Percentiles rank a stretch among this genome's conserved stretches.
phyloP scores from a whole-genome alignment of 306 rosid genomes.

The Boehmeria nivea region DNA sequence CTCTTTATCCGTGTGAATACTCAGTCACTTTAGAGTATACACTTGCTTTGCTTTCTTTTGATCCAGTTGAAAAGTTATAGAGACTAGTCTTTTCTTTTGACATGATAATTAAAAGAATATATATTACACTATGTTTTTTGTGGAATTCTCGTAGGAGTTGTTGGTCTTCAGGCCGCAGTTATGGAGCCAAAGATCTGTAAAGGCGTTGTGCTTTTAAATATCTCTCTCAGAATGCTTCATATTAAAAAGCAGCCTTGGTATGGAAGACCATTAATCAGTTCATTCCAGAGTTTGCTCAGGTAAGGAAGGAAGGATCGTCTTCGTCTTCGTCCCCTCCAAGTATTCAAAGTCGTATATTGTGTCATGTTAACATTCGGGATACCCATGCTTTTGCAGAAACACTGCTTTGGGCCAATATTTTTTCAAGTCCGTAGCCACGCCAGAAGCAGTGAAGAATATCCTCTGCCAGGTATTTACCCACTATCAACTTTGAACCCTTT shows the following conservation, averaged over 20 bases:
- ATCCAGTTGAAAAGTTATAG: too few relatives aligned
- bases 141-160: slow-evolving; percentile 63
- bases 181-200: slow-evolving; percentile 60
- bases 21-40: too few relatives aligned
- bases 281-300: slow-evolving; percentile 87
- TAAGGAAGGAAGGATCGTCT: too few relatives aligned
- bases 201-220: slow-evolving; percentile 72
- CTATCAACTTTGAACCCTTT: too few relatives aligned
- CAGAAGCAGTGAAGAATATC: slow-evolving; percentile 70
- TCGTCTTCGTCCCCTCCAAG: too few relatives aligned
- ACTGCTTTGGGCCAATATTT: slow-evolving; percentile 69
- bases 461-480: slow-evolving; percentile 64
- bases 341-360: too few relatives aligned
- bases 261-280: slow-evolving; percentile 69
- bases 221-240: slow-evolving; percentile 92
- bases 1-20: too few relatives aligned
- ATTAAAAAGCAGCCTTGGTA: slow-evolving; percentile 94
- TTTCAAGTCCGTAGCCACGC: slow-evolving; percentile 61
- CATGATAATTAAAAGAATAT: too few relatives aligned
- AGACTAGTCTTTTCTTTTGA: too few relatives aligned
- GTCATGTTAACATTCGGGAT: slow-evolving; percentile 12
- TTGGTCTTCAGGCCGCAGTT: slow-evolving; percentile 95
- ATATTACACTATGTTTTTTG: too few relatives aligned
- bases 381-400: slow-evolving; percentile 49
- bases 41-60: too few relatives aligned